Evolutionary conservation across 2,329 filamentous ascomycete species (phyloP), one percentile per base, ranked within the genome.

Genomic region (Clathrospora elynae): DNA sequence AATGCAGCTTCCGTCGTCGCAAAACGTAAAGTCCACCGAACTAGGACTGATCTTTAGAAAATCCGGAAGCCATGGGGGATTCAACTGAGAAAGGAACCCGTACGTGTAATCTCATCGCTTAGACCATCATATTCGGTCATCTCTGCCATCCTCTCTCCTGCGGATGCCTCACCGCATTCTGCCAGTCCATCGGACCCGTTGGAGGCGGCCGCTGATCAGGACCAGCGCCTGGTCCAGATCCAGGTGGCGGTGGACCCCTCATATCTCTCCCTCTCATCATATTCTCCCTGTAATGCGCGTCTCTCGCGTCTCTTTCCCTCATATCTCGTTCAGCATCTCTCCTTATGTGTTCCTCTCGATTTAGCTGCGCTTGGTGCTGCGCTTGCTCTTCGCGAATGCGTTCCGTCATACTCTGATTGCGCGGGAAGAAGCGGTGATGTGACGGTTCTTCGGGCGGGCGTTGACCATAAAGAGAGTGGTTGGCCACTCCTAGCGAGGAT

Each of bases 331-430:
- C 58, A 5, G 55, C 40, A 31, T 64, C 57, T 22, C 58, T 41
- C 7, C 55, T 44, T 36, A 53, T 46, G 10, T 53, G 52, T 10
- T 66, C 60, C 4, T 67, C 61, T 8, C 53, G 54, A 8, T 51
- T 49, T 6, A 10, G 6, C 20, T 6, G 6, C 10, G 20, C 20
- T 23, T 26, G 22, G 6, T 34, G 30, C 17, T 41, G 38, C 18
- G 18, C 25, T 18, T 59, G 56, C 35, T 66, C 64, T 22, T 67
- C 64, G 12, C 61, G 62, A 6, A 66, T 57, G 17, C 63, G 62
- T 4, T 65, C 62, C 11, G 58, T 49, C 11, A 64, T 52, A 11
- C 59, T 53, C 14, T 51, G 56, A 29, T 59, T 57, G 28, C 51
- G 61, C 18, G 53, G 52, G 20, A 59, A 64, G 10, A 55, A 44